Base-by-base conservation (phyloP, 2,329 filamentous ascomycete species). In the Fusarium sp. region DNA sequence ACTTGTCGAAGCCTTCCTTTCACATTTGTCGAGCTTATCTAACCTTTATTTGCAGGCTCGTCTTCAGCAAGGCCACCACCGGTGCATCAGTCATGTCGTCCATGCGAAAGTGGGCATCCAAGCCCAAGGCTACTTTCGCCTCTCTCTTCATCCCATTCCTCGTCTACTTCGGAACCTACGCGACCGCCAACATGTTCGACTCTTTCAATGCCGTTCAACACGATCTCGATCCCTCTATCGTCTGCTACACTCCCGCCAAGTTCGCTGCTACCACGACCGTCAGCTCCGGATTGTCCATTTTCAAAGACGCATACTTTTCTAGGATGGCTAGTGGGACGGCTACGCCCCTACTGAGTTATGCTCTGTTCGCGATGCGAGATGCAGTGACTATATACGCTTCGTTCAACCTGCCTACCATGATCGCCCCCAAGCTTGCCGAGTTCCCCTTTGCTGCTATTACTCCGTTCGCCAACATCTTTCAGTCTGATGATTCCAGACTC, bases 101-200 rank as follows among this genome's bases (percentile, higher is more conserved):
- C 10, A 40, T 74, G 40, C 58, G 57, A 13, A 69, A 68, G n/a
- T 73, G 70, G 72, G 63, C 57, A 5, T 66, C 65, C 26, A 70
- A 69, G 21, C 72, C 72, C 15, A 73, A 62, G 21, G 62, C 69
- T 10, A 60, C 70, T 9, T 51, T 74, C 13, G 69, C 57, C 4
- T 63, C 68, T 8, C 68, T 73, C 28, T 66, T 73, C 34, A 58
- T 74, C 28, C 72, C 72, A 1, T 72, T 73, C 21, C 70, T 74
- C 10, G 72, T 74, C 50, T 74, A 74, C 42, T 74, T 74, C 40
- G 72, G 72, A 44, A 74, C 72, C 26, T 74, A 73, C 28, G 72
- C 72, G 3, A 74, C 72, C 1, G 70, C 72, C 44, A 74, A 74
- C 52, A 53, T 73, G 40, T 73, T 74, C 39, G 72, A 74, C 26